Evolutionary conservation across 2,329 filamentous ascomycete species (phyloP).

Genomic region (Xylaria sp.): DNA sequence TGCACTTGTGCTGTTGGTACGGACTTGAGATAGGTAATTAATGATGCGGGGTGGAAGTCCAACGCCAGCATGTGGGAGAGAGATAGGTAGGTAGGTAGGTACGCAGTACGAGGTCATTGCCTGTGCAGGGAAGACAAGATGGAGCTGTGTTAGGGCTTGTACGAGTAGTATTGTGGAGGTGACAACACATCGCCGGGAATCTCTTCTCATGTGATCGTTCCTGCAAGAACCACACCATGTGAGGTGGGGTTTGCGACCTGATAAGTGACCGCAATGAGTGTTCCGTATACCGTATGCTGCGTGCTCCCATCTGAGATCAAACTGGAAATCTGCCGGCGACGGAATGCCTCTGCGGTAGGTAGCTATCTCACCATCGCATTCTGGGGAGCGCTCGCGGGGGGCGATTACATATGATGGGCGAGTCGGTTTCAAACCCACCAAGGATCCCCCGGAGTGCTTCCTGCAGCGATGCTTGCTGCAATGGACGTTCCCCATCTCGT

Average conservation of each 20-base stretch:
- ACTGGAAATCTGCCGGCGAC: conserved; percentile 1
- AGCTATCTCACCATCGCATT: background rate
- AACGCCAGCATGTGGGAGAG: conserved; percentile 9
- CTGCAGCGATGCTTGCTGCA: background rate
- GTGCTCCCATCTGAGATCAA: conserved; percentile 9
- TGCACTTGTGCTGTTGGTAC: conserved; percentile 10
- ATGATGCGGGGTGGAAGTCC: conserved; percentile 13
- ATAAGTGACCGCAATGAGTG: conserved; percentile 11
- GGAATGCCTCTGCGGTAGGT: background rate
- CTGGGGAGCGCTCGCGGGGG: background rate
- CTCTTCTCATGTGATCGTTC: conserved; percentile 20
- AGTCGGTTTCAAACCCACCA: background rate
- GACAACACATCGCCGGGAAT: conserved; percentile 19
- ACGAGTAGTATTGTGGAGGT: conserved; percentile 15
- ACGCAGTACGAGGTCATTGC: conserved; percentile 16
- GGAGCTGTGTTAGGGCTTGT: conserved; percentile 7
- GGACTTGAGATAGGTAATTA: conserved; percentile 1
- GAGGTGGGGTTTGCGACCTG: conserved; percentile 12
- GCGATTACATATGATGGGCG: background rate
- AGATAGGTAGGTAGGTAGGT: conserved; percentile 4
- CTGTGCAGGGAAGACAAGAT: conserved; percentile 4
- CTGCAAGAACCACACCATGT: conserved; percentile 20
- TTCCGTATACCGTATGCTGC: background rate
- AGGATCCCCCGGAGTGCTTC: background rate
- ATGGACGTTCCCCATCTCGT: conserved; percentile 2